Evolutionary conservation across 1,284 basidiomycete genomes (phyloP).

Genomic region (Amylostereum areolatum): DNA sequence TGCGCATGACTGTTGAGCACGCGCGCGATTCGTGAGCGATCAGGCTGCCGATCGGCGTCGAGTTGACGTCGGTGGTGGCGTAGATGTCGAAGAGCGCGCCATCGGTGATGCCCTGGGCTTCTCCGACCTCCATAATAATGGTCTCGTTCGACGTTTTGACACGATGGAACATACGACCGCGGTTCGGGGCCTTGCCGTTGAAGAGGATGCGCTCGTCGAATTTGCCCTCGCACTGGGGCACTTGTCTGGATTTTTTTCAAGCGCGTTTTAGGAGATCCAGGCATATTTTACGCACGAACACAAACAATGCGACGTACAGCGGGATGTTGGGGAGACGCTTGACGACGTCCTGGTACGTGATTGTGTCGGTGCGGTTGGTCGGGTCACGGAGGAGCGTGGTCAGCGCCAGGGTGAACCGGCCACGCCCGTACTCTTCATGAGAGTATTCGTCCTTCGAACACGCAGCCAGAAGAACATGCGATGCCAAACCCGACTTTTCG

Average conservation of each 20-base stretch:
- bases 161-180: not conserved
- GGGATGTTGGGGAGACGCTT: not conserved
- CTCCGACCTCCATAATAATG: not conserved
- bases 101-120: not conserved
- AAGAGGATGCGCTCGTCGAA: not conserved
- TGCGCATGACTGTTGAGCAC: not conserved
- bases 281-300: too few species aligned
- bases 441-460: not conserved
- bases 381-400: not conserved
- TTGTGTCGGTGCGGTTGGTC: not conserved
- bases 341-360: not conserved
- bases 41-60: not conserved
- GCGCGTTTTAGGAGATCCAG: too few species aligned
- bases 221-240: not conserved
- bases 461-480: slow-evolving; percentile 1
- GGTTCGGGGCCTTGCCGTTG: not conserved
- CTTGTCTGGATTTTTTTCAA: not conserved
- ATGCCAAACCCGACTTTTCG: not conserved
- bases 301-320: too few species aligned
- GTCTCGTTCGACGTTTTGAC: not conserved
- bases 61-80: not conserved
- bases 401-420: not conserved
- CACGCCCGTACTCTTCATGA: not conserved
- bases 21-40: not conserved
- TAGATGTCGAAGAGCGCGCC: not conserved